Evolutionary conservation across 345 rosid species (phyloP), one percentile per base, ranked within the genome.

Genomic region (Acer yangbiense): DNA sequence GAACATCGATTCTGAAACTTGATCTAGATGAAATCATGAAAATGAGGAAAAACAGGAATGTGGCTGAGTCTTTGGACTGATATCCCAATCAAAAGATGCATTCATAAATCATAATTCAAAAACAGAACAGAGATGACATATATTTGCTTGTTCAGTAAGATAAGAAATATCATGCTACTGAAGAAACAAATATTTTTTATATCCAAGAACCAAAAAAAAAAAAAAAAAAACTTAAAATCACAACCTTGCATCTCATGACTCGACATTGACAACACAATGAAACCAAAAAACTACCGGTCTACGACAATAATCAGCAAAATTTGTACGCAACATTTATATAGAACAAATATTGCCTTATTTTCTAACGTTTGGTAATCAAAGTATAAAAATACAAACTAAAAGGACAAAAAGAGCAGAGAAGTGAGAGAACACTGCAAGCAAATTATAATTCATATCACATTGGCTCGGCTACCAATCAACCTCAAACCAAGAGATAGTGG

Each of bases 41-140:
- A 39, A 32, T 13, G 32, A 55, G 18, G 46, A 25, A 43, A 61
- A 46, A 1, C 4, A 35, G 18, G 27, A 23, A 35, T 35, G 39
- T 35, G 27, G 77, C 71, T 20, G 63, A 67, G 21, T 61, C 29
- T 71, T 75, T 39, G 35, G 17, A 65, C 55, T 14, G 77, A 66
- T 12, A n/a, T 68, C 14, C 39, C 73, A 62, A 65, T 20, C 11
- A 0, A 54, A 54, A 71, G 65, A 23, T 41, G 32, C 46, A 2
- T 60, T 18, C 17, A 18, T 14, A 9, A 41, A 67, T 54, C 54
- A 63, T 17, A 35, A n/a, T 39, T 43, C 61, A 76, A 67, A 76
- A 55, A 63, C 39, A 76, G 66, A n/a, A 55, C 43, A 35, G 4
- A 35, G 23, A 66, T 21, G 4, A 32, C 29, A 2, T 8, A 67